Evolutionary conservation across 1,139 yeast species (phyloP).

Genomic region (Sugiyamaella xylanicola): DNA sequence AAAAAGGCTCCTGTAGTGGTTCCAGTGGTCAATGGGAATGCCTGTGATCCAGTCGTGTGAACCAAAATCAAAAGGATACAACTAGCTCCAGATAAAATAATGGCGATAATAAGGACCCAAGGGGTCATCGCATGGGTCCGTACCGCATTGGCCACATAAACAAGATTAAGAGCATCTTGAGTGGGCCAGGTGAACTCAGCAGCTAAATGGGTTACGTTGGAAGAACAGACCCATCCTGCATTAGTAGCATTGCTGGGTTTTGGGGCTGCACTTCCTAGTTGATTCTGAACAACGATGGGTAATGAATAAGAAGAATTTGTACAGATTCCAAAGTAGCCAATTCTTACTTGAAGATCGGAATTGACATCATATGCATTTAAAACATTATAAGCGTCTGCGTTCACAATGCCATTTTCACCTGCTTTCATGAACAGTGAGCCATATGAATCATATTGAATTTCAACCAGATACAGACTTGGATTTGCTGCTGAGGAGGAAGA

Average conservation of each 20-base stretch:
- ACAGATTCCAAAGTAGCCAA: slow-evolving; percentile 38
- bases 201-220: slow-evolving; percentile 28
- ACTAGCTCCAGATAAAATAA: slow-evolving; percentile 25
- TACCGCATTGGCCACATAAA: slow-evolving; percentile 25
- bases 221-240: slow-evolving; percentile 33
- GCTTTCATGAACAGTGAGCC: slow-evolving; percentile 21
- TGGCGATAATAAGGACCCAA: slow-evolving; percentile 30
- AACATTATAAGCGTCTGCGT: slow-evolving; percentile 29
- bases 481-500: slow-evolving; percentile 27
- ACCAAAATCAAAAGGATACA: slow-evolving; percentile 26
- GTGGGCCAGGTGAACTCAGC: slow-evolving; percentile 23
- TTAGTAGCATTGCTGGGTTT: slow-evolving; percentile 14
- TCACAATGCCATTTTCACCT: slow-evolving; percentile 29
- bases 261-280: slow-evolving; percentile 18
- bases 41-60: slow-evolving; percentile 24
- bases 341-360: slow-evolving; percentile 30
- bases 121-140: slow-evolving; percentile 26
- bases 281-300: slow-evolving; percentile 17
- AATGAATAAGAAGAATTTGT: slow-evolving; percentile 24
- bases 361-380: slow-evolving; percentile 24
- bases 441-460: slow-evolving; percentile 31
- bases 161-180: slow-evolving; percentile 34
- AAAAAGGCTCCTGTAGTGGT: slow-evolving; percentile 27
- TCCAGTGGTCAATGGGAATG: slow-evolving; percentile 29
- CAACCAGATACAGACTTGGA: slow-evolving; percentile 32